phyloP scores from a whole-genome alignment of 2,329 filamentous ascomycete genomes.

The Scedosporium aurantiacum region DNA sequence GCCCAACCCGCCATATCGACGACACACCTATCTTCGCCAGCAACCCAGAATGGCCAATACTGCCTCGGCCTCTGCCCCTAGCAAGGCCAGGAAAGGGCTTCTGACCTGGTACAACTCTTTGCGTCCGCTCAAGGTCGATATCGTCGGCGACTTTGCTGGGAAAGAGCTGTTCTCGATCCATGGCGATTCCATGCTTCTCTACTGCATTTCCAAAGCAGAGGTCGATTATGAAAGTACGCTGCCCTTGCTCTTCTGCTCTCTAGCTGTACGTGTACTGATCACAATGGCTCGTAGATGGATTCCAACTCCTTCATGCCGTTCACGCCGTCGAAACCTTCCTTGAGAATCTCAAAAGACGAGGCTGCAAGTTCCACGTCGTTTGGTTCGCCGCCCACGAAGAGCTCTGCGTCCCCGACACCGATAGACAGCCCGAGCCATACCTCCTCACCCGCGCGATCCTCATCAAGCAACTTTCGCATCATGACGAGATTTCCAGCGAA shows the following conservation, averaged over 20 bases:
- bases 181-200: constrained; percentile 58
- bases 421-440: constrained; percentile 32
- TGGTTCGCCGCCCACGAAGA: constrained; percentile 52
- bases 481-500: constrained; percentile 1
- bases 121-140: constrained; percentile 37
- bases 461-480: constrained; percentile 45
- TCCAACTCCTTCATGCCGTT: constrained; percentile 60
- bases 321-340: constrained; percentile 60
- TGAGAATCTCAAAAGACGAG: constrained; percentile 44
- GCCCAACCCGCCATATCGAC: too few species aligned
- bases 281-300: constrained; percentile 34
- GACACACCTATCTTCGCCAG: too few species aligned
- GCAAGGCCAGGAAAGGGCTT: too few species aligned
- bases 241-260: not conserved
- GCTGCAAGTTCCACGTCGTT: constrained; percentile 59
- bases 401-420: constrained; percentile 39
- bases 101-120: constrained; percentile 8
- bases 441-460: constrained; percentile 51
- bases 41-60: too few species aligned
- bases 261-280: not conserved
- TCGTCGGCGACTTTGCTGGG: constrained; percentile 67
- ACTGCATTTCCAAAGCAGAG: constrained; percentile 49
- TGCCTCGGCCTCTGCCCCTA: too few species aligned
- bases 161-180: constrained; percentile 63
- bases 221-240: constrained; percentile 49